Evolutionary conservation across 2,329 filamentous ascomycete species (phyloP), one percentile per base, ranked within the genome.

Genomic region (Madurella fahalii): DNA sequence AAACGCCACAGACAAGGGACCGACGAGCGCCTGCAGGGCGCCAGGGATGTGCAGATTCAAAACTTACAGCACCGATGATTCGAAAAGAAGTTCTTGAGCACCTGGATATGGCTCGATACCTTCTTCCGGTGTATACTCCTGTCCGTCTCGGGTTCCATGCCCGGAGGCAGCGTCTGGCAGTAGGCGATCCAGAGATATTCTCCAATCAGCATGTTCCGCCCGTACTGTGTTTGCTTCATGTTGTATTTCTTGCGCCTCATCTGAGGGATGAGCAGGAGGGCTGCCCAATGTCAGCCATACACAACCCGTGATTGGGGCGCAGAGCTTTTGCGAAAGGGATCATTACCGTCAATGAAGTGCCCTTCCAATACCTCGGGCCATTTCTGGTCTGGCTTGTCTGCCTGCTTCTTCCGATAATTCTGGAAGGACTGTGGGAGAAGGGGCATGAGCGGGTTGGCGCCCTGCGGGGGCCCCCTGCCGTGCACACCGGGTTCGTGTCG

Each of bases 81-180:
- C 52, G 78, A 76, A 60, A 87, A 81, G 66, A 86, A 85, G 49
- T 81, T 81, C 71, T 87, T 87, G 52, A 87, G 72, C 13, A 88
- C 84, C 65, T 88, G 84, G 64, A 87, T 87, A 64, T 87, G 84
- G 65, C 83, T 87, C 2, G 84, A 87, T 5, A 87, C 82, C 63
- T 86, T 83, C 67, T 87, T 87, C 53, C 82, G 74, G 64, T 59
- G 76, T 66, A 58, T 65, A 48, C 67, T 63, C 58, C 76, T 73
- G 67, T 79, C 77, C 54, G 77, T 68, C 57, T 76, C 74, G 2
- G 77, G 75, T 41, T 72, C 69, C 46, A 70, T 69, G 2, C 77
- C 77, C 2, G 76, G 71, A 31, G 75, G 72, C 55, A 81, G 71
- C 32, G 70, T 67, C 32, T 69, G 68, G 65, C 72, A 72, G 61